These are phyloP conservation scores for Apiospora pterosperma DNA, from an alignment of 2,329 filamentous ascomycete species.

Conservation along the genomic window DNA sequence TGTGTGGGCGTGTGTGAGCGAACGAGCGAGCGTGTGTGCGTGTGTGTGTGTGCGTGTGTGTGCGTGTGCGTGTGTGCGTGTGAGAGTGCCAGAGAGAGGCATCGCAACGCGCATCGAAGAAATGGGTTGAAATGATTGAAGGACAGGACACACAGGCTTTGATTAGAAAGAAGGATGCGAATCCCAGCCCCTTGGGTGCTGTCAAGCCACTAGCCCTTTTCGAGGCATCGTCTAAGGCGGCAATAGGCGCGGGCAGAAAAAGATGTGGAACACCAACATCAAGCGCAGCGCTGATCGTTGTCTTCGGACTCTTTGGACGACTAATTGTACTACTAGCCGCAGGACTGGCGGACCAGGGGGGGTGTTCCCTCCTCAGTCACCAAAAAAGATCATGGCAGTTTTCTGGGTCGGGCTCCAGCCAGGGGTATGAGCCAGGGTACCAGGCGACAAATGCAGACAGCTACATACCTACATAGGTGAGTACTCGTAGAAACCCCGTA, in stretches of 20 bases:
- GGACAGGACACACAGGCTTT: not conserved
- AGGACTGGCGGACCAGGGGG: not conserved
- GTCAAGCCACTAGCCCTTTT: not conserved
- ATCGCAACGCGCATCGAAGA: not conserved
- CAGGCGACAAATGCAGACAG: not conserved
- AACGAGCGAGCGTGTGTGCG: not conserved
- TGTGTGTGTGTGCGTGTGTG: not conserved
- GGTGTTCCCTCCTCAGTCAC: too few relatives aligned
- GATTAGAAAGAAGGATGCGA: not conserved
- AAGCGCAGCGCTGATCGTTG: not conserved
- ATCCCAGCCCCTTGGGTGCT: not conserved
- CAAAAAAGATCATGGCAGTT: too few relatives aligned
- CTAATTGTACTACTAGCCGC: not conserved
- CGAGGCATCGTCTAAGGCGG: not conserved
- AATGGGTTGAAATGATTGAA: not conserved
- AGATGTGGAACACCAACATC: not conserved
- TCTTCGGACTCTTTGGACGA: too few relatives aligned
- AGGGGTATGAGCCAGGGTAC: not conserved
- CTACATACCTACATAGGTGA: too few relatives aligned
- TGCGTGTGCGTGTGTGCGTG: not conserved
- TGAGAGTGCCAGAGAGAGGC: not conserved
- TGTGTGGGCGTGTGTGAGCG: not conserved
- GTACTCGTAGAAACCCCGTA: not conserved
- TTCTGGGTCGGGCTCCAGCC: not conserved
- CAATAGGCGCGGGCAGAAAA: not conserved